phyloP scores from a whole-genome alignment of 163 green algal species.

The Volvox carteri region DNA sequence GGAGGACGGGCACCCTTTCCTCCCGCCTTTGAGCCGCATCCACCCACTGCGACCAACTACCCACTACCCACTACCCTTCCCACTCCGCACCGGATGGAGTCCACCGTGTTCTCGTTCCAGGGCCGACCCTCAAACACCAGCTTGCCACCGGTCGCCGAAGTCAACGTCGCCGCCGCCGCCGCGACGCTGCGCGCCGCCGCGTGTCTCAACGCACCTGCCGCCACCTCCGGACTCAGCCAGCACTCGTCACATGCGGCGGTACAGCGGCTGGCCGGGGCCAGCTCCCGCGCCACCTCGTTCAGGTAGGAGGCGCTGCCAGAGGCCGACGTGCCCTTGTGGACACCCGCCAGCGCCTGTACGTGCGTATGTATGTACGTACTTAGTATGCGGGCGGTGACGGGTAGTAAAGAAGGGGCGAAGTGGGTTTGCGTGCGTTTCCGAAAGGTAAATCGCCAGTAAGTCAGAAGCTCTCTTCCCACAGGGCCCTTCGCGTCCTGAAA shows the following conservation, averaged over 20 bases:
- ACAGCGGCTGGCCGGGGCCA: slow-evolving; percentile 19
- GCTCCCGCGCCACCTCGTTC: slow-evolving; percentile 22
- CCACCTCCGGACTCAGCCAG: slow-evolving; percentile 24
- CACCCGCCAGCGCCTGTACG: slow-evolving; percentile 79
- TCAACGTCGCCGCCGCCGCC: slow-evolving; percentile 58
- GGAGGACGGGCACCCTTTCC: no score
- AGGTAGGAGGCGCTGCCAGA: slow-evolving; percentile 55
- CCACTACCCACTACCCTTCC: no score
- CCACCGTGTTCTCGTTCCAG: slow-evolving; percentile 85
- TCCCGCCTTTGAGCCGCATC: no score
- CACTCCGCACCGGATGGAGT: slow-evolving; percentile 77
- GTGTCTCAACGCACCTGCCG: slow-evolving; percentile 63
- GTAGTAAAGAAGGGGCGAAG: no score
- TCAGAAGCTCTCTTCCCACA: no score
- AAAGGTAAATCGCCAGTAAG: no score
- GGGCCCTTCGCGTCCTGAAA: background rate
- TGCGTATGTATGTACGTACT: no score
- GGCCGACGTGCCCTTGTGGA: slow-evolving; percentile 48
- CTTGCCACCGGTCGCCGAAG: slow-evolving; percentile 13
- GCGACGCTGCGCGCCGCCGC: slow-evolving; percentile 69
- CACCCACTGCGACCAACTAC: no score
- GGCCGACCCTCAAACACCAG: slow-evolving; percentile 81
- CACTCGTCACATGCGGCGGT: slow-evolving; percentile 1
- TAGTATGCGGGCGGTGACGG: no score
- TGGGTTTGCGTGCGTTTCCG: no score